Evolutionary conservation across 2,329 filamentous ascomycete species (phyloP).

Genomic region (Lizonia empirigonia): DNA sequence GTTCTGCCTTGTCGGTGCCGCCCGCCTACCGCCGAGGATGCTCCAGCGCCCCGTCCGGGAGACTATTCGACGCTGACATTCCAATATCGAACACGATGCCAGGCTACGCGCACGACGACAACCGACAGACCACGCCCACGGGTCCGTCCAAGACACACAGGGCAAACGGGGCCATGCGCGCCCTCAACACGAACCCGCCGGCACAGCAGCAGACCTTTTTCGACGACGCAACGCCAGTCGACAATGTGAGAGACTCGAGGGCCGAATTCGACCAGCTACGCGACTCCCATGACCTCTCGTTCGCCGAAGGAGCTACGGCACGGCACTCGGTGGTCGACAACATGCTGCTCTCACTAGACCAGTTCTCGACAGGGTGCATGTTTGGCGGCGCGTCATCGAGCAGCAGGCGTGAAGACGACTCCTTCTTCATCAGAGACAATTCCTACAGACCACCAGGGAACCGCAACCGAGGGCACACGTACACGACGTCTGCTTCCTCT

Average conservation of each 20-base stretch:
- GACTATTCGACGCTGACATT: conserved; percentile 24
- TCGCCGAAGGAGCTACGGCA: conserved; percentile 69
- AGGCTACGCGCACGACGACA: conserved; percentile 28
- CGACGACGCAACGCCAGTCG: conserved; percentile 46
- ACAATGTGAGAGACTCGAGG: conserved; percentile 25
- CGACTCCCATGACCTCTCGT: conserved; percentile 85
- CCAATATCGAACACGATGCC: conserved; percentile 29
- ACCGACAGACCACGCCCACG: conserved; percentile 40
- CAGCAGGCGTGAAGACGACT: conserved; percentile 36
- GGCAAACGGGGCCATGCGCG: conserved; percentile 30
- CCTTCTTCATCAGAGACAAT: conserved; percentile 45
- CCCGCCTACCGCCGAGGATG: conserved; percentile 36
- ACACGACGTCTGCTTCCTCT: conserved; percentile 65
- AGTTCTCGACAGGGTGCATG: conserved; percentile 49
- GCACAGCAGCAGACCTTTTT: conserved; percentile 43
- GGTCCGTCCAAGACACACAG: conserved; percentile 32
- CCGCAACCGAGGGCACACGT: conserved; percentile 63
- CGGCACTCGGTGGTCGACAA: conserved; percentile 94
- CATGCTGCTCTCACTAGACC: conserved; percentile 91
- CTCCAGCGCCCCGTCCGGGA: conserved; percentile 28
- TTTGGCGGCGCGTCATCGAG: conserved; percentile 20
- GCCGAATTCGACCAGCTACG: conserved; percentile 30
- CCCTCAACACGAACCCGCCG: conserved; percentile 39
- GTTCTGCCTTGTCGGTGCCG: conserved; percentile 15
- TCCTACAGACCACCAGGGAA: conserved; percentile 39